A percentile compares a stretch with the other conserved stretches of the same genome.
Evolutionary conservation across 2,329 filamentous ascomycete genomes (phyloP).

Genomic region (Aspergillus brunneoviolaceus): DNA sequence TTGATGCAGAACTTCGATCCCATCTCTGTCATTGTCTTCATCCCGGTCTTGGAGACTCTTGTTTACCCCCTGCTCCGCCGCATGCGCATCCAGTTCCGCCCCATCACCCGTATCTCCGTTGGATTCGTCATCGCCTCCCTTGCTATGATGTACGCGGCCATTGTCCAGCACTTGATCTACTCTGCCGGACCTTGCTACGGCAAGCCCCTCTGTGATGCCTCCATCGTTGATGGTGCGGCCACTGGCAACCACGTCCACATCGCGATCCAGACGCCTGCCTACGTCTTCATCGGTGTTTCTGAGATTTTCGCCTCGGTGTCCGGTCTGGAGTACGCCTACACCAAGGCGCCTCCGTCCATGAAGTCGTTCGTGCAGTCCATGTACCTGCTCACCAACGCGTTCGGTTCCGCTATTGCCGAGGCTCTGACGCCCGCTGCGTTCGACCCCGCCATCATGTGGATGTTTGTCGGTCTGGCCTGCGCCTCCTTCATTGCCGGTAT

Average conservation of each 20-base stretch:
- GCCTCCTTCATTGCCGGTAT: conserved; percentile 51
- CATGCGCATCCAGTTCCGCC: conserved; percentile 65
- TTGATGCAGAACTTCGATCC: conserved; percentile 74
- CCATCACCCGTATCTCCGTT: conserved; percentile 71
- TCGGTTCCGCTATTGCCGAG: conserved; percentile 60
- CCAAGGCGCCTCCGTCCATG: conserved; percentile 70
- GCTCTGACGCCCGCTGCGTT: conserved; percentile 60
- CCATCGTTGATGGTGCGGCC: conserved; percentile 31
- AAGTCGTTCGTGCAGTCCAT: conserved; percentile 61
- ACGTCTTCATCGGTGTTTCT: conserved; percentile 48
- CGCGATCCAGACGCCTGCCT: conserved; percentile 46
- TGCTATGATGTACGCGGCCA: conserved; percentile 62
- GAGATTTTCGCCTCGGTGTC: conserved; percentile 66
- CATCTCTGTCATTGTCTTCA: conserved; percentile 72
- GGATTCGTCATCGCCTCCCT: conserved; percentile 67
- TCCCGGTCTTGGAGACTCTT: conserved; percentile 67
- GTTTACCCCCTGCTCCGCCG: conserved; percentile 69
- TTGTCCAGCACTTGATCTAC: conserved; percentile 59
- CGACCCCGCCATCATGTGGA: conserved; percentile 66
- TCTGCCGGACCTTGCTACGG: conserved; percentile 53
- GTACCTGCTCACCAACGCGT: conserved; percentile 58
- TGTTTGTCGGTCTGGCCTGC: conserved; percentile 60
- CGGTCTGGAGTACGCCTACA: conserved; percentile 70
- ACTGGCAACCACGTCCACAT: conserved; percentile 46
- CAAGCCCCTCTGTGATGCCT: conserved; percentile 35